Conservation (phyloP, 306 rosid genomes). For the Dryas alaskensis region DNA sequence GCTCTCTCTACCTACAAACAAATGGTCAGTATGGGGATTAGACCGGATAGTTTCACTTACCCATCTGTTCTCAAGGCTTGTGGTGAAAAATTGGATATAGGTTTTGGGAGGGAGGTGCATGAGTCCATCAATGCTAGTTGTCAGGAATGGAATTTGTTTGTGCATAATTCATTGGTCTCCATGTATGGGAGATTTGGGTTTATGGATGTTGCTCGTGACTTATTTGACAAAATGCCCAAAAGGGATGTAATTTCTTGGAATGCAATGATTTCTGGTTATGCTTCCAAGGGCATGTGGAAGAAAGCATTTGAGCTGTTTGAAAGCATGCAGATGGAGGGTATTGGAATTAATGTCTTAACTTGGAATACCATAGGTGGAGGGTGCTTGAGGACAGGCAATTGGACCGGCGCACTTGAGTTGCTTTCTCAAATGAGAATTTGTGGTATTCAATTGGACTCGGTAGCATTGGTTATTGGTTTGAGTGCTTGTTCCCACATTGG, state of each 20-base stretch:
- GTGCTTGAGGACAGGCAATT: constrained; percentile 49
- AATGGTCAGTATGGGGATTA: constrained; percentile 54
- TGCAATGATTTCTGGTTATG: constrained; percentile 68
- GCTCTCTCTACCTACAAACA: constrained; percentile 60
- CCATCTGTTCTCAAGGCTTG: constrained; percentile 86
- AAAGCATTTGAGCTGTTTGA: constrained; percentile 65
- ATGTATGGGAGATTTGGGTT: constrained; percentile 85
- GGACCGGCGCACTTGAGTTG: constrained; percentile 48
- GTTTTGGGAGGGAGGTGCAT: constrained; percentile 64
- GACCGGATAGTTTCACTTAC: constrained; percentile 77
- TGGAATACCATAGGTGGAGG: constrained; percentile 86
- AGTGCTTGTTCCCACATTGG: constrained; percentile 77
- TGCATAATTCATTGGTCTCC: constrained; percentile 74
- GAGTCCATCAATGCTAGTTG: constrained; percentile 48
- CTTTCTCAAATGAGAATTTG: constrained; percentile 63
- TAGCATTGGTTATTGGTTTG: constrained; percentile 62
- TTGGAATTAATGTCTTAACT: constrained; percentile 50
- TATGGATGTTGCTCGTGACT: constrained; percentile 54
- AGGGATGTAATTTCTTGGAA: constrained; percentile 84
- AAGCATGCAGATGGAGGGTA: constrained; percentile 45
- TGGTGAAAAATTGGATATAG: constrained; percentile 57
- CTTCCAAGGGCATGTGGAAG: constrained; percentile 65
- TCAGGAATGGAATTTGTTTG: constrained; percentile 57
- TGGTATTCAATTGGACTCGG: constrained; percentile 52
- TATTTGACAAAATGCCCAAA: constrained; percentile 65